Conservation (phyloP, 139 green algal species). For the Diplosphaera chodatii region DNA sequence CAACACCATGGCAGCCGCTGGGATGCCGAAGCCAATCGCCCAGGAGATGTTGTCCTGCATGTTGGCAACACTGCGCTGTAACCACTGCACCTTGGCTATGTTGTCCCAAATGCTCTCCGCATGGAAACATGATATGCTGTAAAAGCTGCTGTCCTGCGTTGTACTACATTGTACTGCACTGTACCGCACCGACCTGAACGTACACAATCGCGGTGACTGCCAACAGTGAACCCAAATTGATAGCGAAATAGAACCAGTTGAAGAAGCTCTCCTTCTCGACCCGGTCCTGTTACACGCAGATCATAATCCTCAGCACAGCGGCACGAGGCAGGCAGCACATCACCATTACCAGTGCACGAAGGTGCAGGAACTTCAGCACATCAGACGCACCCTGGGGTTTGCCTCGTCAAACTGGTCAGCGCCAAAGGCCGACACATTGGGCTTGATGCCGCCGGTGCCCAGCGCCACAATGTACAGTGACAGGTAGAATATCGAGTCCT, state of each 20-base stretch:
- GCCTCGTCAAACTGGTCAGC: conserved; percentile 94
- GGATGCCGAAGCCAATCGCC: conserved; percentile 84
- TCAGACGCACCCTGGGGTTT: conserved; percentile 25
- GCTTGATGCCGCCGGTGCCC: conserved; percentile 87
- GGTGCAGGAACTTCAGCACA: no score
- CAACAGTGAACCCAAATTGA: conserved; percentile 88
- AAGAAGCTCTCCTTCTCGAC: conserved; percentile 90
- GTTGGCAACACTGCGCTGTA: no score
- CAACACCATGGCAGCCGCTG: conserved; percentile 68
- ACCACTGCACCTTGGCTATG: no score
- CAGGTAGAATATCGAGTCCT: conserved; percentile 54
- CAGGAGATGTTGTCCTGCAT: conserved; percentile 64
- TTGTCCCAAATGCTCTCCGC: no score
- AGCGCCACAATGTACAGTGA: conserved; percentile 83
- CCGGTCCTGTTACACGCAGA: conserved; percentile 72
- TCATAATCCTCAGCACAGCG: no score
- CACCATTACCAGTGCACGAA: no score
- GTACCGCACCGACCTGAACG: conserved; percentile 55
- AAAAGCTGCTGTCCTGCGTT: no score
- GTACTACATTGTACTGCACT: no score
- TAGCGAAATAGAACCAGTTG: conserved; percentile 97
- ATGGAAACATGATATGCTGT: no score
- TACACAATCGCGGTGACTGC: conserved; percentile 72
- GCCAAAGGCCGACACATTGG: conserved; percentile 94
- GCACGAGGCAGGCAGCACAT: no score